Percentiles rank a stretch among this genome's conserved stretches.
Conservation (phyloP, 306 rosid species). For the Alnus rubra region DNA sequence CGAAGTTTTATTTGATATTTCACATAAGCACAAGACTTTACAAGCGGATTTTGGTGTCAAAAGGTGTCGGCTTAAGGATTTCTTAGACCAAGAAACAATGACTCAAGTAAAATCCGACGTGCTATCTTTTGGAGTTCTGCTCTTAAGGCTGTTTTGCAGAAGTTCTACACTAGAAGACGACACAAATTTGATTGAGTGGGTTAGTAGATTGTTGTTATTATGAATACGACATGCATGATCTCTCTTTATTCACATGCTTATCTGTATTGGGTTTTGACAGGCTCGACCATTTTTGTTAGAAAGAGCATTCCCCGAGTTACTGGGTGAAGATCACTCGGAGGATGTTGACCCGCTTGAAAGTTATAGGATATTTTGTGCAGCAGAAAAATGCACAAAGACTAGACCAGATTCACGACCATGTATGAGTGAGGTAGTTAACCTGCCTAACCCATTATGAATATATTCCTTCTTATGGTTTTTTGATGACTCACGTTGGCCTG, state of each 20-base stretch:
- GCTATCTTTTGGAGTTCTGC: conserved; percentile 26
- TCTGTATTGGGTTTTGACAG: not conserved
- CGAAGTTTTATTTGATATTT: not conserved
- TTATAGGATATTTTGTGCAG: conserved; percentile 26
- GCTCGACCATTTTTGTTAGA: conserved; percentile 31
- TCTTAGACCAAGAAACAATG: conserved; percentile 16
- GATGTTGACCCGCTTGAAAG: conserved; percentile 26
- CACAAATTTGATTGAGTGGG: conserved; percentile 21
- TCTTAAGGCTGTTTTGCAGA: too few species aligned
- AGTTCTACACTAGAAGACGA: conserved; percentile 21
- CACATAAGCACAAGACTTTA: too few species aligned
- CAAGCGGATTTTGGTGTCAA: conserved; percentile 1
- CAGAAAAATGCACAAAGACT: conserved; percentile 15
- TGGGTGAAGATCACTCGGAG: conserved; percentile 16
- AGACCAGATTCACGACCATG: conserved; percentile 20
- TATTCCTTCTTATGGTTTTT: not conserved
- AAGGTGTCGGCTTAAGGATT: conserved; percentile 17
- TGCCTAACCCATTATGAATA: not conserved
- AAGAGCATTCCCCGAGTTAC: conserved; percentile 28
- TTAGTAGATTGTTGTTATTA: conserved; percentile 1
- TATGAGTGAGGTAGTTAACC: conserved; percentile 27
- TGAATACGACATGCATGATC: not conserved
- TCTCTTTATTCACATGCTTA: not conserved
- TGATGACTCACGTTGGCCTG: too few species aligned
- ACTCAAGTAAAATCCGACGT: conserved; percentile 21